Evolutionary conservation across 306 rosid genomes (phyloP).

Genomic region (Benincasa hispida): DNA sequence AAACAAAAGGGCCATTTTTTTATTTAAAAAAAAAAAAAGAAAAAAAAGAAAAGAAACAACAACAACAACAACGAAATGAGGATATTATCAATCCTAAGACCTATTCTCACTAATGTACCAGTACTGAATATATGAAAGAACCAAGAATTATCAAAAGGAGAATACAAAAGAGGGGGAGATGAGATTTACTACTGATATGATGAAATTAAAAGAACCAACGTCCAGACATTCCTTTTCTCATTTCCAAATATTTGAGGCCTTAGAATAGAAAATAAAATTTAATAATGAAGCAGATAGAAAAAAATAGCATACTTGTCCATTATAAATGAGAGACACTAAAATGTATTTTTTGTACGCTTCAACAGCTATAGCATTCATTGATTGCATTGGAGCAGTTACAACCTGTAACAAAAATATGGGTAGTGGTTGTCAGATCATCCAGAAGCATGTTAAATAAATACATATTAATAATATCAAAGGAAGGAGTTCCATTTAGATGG

Average conservation of each 20-base stretch:
- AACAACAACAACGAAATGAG: too few relatives aligned
- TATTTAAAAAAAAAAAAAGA: too few relatives aligned
- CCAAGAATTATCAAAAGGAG: too few relatives aligned
- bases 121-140: background rate
- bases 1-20: background rate
- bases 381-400: constrained; percentile 86
- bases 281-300: constrained; percentile 6
- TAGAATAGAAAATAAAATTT: background rate
- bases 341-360: constrained; percentile 91
- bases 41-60: too few relatives aligned
- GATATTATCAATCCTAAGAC: background rate
- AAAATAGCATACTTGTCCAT: constrained; percentile 57
- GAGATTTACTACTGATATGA: too few relatives aligned
- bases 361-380: constrained; percentile 63
- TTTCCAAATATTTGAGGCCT: background rate
- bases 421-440: background rate
- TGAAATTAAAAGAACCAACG: background rate
- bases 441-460: constrained; percentile 4
- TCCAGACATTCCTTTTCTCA: background rate
- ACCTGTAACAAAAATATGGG: constrained; percentile 40
- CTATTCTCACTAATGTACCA: background rate
- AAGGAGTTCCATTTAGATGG: constrained; percentile 7
- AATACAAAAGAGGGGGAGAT: too few relatives aligned
- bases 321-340: constrained; percentile 74
- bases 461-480: background rate